phyloP scores from a whole-genome alignment of 345 rosid species.

The Mangifera indica region DNA sequence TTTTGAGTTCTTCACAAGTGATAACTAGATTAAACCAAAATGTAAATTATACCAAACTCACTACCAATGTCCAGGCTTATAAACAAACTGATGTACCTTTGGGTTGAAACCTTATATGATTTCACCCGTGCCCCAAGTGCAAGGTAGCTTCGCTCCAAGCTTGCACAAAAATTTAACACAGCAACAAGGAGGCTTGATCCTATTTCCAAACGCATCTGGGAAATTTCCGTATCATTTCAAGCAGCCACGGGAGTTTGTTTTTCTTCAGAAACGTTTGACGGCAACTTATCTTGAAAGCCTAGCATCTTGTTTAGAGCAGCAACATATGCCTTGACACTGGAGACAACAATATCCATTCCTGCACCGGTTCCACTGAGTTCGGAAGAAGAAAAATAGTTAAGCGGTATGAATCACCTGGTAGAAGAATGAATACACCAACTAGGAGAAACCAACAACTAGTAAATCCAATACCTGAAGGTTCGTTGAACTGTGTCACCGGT shows the following conservation, averaged over 20 bases:
- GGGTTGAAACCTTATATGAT: too few species aligned
- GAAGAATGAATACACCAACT: not conserved
- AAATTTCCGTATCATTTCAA: constrained; percentile 16
- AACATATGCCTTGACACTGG: constrained; percentile 85
- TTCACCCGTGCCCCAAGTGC: not conserved
- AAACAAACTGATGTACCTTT: too few species aligned
- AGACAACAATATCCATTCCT: constrained; percentile 84
- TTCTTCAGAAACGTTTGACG: constrained; percentile 29
- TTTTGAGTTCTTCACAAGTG: too few species aligned
- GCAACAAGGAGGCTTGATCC: not conserved
- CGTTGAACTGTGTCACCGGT: constrained; percentile 60
- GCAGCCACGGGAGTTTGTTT: constrained; percentile 34
- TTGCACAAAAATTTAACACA: not conserved
- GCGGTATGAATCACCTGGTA: not conserved
- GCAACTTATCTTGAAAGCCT: constrained; percentile 45
- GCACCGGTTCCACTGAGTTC: constrained; percentile 76
- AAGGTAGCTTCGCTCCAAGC: not conserved
- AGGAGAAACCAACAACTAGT: not conserved
- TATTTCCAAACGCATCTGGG: not conserved
- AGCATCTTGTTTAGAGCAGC: constrained; percentile 90
- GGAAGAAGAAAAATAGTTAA: not conserved
- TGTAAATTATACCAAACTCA: too few species aligned
- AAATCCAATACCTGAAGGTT: constrained; percentile 61
- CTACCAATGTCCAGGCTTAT: too few species aligned
- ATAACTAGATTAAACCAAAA: too few species aligned